Evolutionary conservation across 441 rosid genomes (phyloP), one percentile per base, ranked within the genome.

Genomic region (Mallotus repandus): DNA sequence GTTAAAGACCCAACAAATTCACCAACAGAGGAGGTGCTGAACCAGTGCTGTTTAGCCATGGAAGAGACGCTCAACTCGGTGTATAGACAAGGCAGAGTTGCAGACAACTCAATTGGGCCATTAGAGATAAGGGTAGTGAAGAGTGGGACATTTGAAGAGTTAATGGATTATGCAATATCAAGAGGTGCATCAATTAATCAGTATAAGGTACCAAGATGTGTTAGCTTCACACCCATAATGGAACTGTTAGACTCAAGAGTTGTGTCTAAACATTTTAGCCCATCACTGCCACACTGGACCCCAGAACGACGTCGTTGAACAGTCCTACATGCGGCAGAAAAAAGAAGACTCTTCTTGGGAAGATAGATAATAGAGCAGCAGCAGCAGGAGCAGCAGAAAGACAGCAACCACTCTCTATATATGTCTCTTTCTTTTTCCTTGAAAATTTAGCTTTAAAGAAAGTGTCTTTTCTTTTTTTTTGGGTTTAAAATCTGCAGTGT

Each of bases 111-210:
- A 7, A 88, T 93, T 13, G 99, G 98, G 29, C 89, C 96, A 0
- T 69, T 95, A 14, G 98, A 93, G 80, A 89, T 92, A 41, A 84
- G 97, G 4, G 91, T 93, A 62, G 99, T 95, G 4, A 86, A 68
- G 68, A 85, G 58, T 35, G 99, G 99, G 13, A 93, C 99, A 43
- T 93, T 95, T 76, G 99, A 95, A 78, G 98, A 93, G 79, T 70
- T 95, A 25, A 95, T 95, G 98, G 99, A 95, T 77, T 93, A 93
- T 57, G 97, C 98, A 2, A 91, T 95, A 66, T 90, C 98, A 15
- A 84, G 95, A 60, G 98, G 99, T 0, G 99, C 99, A 0, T 95
- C 99, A 4, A 95, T 95, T 66, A 95, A 95, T 67, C 99, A 92
- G 80, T 95, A 95, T 66, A 95, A 95, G 83, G 98, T 86, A 49